These are phyloP conservation scores for Pichia thaimueangensis DNA, from an alignment of 805 yeast species.

Conservation along the genomic window DNA sequence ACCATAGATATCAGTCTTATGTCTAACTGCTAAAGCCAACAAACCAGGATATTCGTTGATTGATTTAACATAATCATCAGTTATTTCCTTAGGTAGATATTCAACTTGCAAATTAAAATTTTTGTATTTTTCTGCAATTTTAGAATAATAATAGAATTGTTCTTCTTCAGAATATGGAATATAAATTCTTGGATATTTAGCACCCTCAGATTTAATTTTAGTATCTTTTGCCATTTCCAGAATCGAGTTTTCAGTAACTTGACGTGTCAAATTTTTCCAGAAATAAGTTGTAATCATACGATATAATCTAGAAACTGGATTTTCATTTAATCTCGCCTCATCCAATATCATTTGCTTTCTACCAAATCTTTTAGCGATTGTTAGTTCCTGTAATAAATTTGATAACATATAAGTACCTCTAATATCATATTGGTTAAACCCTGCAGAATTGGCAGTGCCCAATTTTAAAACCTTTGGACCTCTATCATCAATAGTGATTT, in stretches of 20 bases:
- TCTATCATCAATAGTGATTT: constrained; percentile 78
- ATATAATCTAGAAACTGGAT: constrained; percentile 73
- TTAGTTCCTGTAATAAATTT: constrained; percentile 79
- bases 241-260: constrained; percentile 55
- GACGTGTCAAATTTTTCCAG: constrained; percentile 75
- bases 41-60: constrained; percentile 81
- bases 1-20: constrained; percentile 24
- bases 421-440: constrained; percentile 63
- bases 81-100: constrained; percentile 65
- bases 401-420: constrained; percentile 88
- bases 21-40: constrained; percentile 69
- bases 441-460: constrained; percentile 82
- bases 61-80: constrained; percentile 71
- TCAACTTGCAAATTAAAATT: constrained; percentile 62
- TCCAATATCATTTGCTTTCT: constrained; percentile 72
- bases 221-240: constrained; percentile 71
- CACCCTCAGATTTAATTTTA: constrained; percentile 57
- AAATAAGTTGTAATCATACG: constrained; percentile 70
- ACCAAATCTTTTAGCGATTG: constrained; percentile 78
- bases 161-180: constrained; percentile 64
- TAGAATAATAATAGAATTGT: constrained; percentile 61
- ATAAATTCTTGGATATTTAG: constrained; percentile 68
- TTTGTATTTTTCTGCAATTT: constrained; percentile 49
- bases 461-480: constrained; percentile 77
- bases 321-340: constrained; percentile 77